Evolutionary conservation across 345 rosid species (phyloP).

Genomic region (Carallia pectinifolia): DNA sequence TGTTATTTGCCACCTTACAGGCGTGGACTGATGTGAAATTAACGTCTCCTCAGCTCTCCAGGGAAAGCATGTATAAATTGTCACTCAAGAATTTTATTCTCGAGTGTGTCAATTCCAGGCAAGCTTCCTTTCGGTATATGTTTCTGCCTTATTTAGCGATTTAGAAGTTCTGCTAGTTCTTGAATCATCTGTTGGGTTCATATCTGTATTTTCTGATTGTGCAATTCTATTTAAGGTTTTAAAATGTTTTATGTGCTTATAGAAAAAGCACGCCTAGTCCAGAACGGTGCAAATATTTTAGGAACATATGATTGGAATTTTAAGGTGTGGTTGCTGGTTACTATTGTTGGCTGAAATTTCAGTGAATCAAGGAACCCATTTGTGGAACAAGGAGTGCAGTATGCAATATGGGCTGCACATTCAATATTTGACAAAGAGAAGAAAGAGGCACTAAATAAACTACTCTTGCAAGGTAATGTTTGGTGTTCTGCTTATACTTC

Average conservation of each 20-base stretch:
- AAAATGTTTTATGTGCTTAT: background rate
- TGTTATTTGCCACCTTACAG: conserved; percentile 35
- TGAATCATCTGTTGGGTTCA: background rate
- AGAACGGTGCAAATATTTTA: background rate
- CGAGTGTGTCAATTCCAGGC: conserved; percentile 66
- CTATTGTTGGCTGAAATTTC: conserved; percentile 15
- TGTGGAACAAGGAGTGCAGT: conserved; percentile 80
- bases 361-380: conserved; percentile 85
- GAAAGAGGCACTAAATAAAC: conserved; percentile 54
- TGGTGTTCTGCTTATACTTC: conserved; percentile 11
- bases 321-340: conserved; percentile 8
- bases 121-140: conserved; percentile 28
- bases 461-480: conserved; percentile 73
- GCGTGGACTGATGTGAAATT: conserved; percentile 81
- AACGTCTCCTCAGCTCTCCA: conserved; percentile 85
- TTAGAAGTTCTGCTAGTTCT: background rate
- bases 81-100: conserved; percentile 61
- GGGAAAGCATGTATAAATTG: conserved; percentile 80
- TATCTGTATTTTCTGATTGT: background rate
- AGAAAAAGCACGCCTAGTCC: too few species aligned
- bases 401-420: conserved; percentile 81
- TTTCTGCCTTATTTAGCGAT: background rate
- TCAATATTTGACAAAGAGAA: conserved; percentile 47
- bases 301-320: conserved; percentile 7
- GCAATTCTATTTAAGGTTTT: background rate